A percentile compares a stretch with the other conserved stretches of the same genome.
Conservation (phyloP, 257 asterid genomes). For the Plantago major region DNA sequence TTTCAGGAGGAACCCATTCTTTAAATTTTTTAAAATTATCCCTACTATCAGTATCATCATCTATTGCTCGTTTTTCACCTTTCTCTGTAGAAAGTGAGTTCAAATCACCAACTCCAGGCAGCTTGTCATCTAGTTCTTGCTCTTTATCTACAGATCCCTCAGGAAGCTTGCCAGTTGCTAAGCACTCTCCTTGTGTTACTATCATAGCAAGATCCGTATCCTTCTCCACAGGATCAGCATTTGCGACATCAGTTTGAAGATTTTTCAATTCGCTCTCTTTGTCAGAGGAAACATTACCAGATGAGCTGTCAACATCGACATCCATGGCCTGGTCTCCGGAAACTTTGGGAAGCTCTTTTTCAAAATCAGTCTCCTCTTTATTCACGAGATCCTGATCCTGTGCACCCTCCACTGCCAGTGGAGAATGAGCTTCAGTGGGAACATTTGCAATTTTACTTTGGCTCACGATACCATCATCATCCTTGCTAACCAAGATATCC, state of each 20-base stretch:
- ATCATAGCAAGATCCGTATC: constrained; percentile 26
- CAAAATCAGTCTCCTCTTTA: constrained; percentile 31
- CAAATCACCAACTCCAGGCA: constrained; percentile 39
- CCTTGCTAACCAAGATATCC: constrained; percentile 34
- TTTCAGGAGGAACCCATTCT: constrained; percentile 38
- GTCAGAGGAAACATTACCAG: constrained; percentile 35
- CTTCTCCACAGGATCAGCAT: constrained; percentile 28
- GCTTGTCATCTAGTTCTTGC: constrained; percentile 30
- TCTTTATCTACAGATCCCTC: constrained; percentile 33
- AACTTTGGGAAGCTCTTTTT: constrained; percentile 37
- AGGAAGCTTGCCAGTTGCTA: constrained; percentile 26
- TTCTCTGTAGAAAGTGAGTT: constrained; percentile 34
- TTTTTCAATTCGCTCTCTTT: constrained; percentile 29
- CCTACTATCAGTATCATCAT: constrained; percentile 35
- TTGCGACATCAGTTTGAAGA: constrained; percentile 27
- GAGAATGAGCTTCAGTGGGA: constrained; percentile 71
- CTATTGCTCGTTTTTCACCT: constrained; percentile 58
- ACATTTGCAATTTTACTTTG: constrained; percentile 54
- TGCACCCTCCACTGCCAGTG: constrained; percentile 40
- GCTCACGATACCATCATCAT: constrained; percentile 43
- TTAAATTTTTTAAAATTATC: constrained; percentile 51
- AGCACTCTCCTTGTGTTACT: constrained; percentile 22
- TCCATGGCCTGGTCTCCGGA: constrained; percentile 34
- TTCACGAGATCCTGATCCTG: constrained; percentile 34
- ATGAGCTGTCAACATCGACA: constrained; percentile 35